A percentile compares a stretch with the other conserved stretches of the same genome.
Evolutionary conservation across 2,329 filamentous ascomycete species (phyloP).

Genomic region (Zasmidium angulare): DNA sequence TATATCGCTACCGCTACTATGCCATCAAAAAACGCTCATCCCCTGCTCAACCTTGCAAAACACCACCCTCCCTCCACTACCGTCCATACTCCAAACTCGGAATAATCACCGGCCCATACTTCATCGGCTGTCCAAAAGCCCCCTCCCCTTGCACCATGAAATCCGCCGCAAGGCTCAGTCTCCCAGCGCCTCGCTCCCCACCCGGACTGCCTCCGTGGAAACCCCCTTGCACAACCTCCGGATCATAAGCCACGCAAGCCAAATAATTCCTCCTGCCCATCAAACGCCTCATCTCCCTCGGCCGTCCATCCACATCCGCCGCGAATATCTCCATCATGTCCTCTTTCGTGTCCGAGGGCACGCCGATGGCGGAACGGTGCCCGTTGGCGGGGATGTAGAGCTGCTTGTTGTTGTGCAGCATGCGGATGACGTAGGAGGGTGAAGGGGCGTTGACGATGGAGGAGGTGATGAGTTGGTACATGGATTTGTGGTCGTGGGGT

Average conservation of each 20-base stretch:
- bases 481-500: slow-evolving; percentile 93
- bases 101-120: slow-evolving; percentile 95
- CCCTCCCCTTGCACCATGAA: slow-evolving; percentile 96
- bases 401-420: slow-evolving; percentile 92
- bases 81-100: slow-evolving; percentile 62
- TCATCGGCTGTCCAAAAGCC: slow-evolving; percentile 76
- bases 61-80: slow-evolving; percentile 28
- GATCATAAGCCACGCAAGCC: slow-evolving; percentile 90
- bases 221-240: slow-evolving; percentile 63
- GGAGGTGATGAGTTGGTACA: slow-evolving; percentile 97
- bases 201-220: slow-evolving; percentile 26
- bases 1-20: no score
- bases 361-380: slow-evolving; percentile 55
- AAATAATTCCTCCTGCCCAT: slow-evolving; percentile 94
- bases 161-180: slow-evolving; percentile 84
- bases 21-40: no score
- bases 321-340: slow-evolving; percentile 99
- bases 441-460: slow-evolving; percentile 89
- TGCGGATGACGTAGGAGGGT: slow-evolving; percentile 80
- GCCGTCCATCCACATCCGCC: slow-evolving; percentile 80
- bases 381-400: slow-evolving; percentile 91
- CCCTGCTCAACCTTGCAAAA: background rate
- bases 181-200: slow-evolving; percentile 40
- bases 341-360: slow-evolving; percentile 89
- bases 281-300: slow-evolving; percentile 81